Base-by-base conservation (phyloP, 2,329 filamentous ascomycete species). In the Colletotrichum neosansevieriae region DNA sequence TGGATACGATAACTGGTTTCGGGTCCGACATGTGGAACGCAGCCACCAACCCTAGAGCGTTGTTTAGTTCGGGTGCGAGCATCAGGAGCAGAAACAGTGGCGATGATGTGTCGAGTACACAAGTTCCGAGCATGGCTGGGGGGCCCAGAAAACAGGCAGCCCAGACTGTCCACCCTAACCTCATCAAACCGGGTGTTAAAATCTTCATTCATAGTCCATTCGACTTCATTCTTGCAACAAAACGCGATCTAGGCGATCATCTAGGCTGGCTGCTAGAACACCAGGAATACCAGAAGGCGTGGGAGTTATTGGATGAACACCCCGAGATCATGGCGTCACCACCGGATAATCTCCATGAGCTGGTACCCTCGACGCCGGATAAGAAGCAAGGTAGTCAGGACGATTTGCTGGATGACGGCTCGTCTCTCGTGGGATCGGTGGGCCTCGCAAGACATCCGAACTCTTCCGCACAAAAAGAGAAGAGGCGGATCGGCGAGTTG, bases 201-300 rank as follows among this genome's bases (percentile, higher is more conserved):
- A 92, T 99, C 15, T 98, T 98, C 76, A 93, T 99, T 45, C 94
- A 97, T 75, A 98, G 94, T 74, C 96, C 96, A 0, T 99, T 97
- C 76, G 96, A 99, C 79, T 98, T 94, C 74, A 91, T 98, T n/a
- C 83, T 98, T 62, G 93, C 94, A 0, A 93, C 96, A 2, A 94
- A 94, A 76, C 87, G 96, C 72, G 94, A 97, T 75, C 84, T 97
- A 15, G 84, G 89, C 3, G 96, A 99, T 79, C 94, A 97, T 75
- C 82, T 98, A 21, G 83, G 86, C 7, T 99, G 95, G 95, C 84
- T 98, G 13, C 77, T 97, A 32, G 92, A 95, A 67, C 93, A 91
- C 70, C 87, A 92, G 59, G 90, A 91, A 70, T 97, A 95, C 75
- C 88, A 93, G 74, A 88, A 93, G 73, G 94, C 94, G 2, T 99